Evolutionary conservation across 257 asterid genomes (phyloP).

Genomic region (Craterostigma plantagineum): DNA sequence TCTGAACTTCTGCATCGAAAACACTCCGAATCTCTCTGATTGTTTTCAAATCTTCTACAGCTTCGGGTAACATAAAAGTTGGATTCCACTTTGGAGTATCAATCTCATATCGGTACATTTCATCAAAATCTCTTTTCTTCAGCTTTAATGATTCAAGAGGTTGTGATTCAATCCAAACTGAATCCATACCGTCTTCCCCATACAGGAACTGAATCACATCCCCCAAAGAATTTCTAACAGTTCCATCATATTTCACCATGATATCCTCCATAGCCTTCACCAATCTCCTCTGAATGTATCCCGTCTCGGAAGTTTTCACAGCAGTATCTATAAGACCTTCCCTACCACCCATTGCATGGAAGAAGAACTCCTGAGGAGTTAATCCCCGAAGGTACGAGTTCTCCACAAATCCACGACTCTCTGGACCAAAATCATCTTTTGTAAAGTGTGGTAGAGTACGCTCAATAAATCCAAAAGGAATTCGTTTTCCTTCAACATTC

Average conservation of each 20-base stretch:
- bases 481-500: slow-evolving; percentile 98
- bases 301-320: slow-evolving; percentile 98
- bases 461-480: slow-evolving; percentile 83
- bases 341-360: slow-evolving; percentile 99
- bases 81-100: slow-evolving; percentile 82
- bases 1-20: slow-evolving; percentile 92
- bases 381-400: slow-evolving; percentile 90
- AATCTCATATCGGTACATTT: slow-evolving; percentile 67
- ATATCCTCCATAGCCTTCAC: slow-evolving; percentile 99
- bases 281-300: slow-evolving; percentile 89
- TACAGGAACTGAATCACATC: slow-evolving; percentile 98
- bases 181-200: slow-evolving; percentile 99
- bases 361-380: slow-evolving; percentile 97
- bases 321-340: slow-evolving; percentile 99
- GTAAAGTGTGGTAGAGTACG: slow-evolving; percentile 95
- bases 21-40: slow-evolving; percentile 91
- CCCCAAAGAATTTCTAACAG: slow-evolving; percentile 91
- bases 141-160: slow-evolving; percentile 82
- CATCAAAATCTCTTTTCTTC: slow-evolving; percentile 49
- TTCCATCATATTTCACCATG: slow-evolving; percentile 98
- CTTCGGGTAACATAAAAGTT: slow-evolving; percentile 69
- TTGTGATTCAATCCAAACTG: slow-evolving; percentile 97
- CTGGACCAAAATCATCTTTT: slow-evolving; percentile 87
- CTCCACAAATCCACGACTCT: slow-evolving; percentile 99
- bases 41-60: slow-evolving; percentile 75